Evolutionary conservation across 2,329 filamentous ascomycete genomes (phyloP).

Genomic region (Colletotrichum sp.): DNA sequence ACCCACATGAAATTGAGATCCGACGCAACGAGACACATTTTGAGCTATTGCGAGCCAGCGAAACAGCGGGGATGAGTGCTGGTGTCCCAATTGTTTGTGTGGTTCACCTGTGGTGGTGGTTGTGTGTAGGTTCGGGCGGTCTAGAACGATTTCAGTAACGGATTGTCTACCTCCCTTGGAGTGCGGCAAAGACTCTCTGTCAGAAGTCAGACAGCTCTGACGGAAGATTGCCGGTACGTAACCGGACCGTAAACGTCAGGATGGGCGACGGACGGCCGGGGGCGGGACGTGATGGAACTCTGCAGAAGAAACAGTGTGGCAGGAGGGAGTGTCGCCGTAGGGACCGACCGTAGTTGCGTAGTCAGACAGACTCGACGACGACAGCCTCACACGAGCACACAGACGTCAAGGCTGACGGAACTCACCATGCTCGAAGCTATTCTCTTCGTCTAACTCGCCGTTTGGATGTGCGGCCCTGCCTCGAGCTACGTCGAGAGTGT

Average conservation of each 20-base stretch:
- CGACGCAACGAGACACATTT: neutral
- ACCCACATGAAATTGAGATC: neutral
- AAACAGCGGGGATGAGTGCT: neutral
- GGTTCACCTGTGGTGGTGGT: neutral
- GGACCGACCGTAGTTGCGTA: neutral
- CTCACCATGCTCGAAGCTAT: neutral
- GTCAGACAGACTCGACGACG: neutral
- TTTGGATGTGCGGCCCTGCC: neutral
- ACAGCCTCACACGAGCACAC: neutral
- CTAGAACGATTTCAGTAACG: conserved; percentile 5
- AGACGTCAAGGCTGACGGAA: conserved; percentile 22
- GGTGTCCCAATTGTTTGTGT: neutral
- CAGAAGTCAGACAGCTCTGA: neutral
- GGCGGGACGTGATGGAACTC: neutral
- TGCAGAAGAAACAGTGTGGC: neutral
- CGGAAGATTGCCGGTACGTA: conserved; percentile 11
- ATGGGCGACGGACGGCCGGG: neutral
- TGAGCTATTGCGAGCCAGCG: neutral
- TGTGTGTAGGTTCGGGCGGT: neutral
- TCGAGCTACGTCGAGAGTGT: conserved; percentile 13
- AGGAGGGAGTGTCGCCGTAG: neutral
- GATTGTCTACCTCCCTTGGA: conserved; percentile 4
- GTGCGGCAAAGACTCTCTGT: neutral
- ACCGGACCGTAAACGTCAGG: neutral
- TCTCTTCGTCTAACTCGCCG: neutral